Base-by-base conservation (phyloP, 2,329 filamentous ascomycete genomes). In the Pochonia chlamydosporia region DNA sequence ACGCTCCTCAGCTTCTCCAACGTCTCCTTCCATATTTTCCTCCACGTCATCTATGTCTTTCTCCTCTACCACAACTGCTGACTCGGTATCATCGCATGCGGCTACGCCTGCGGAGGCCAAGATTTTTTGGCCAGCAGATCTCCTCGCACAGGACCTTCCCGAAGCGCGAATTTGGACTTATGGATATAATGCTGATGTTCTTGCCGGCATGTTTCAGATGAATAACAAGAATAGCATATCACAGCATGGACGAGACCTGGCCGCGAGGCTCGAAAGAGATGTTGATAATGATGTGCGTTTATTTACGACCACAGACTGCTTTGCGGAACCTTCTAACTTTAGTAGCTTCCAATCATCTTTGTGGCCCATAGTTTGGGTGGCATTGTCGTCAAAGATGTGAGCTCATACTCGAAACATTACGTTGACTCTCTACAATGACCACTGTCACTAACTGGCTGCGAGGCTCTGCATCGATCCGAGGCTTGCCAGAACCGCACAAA, bases 151-250 rank as follows among this genome's bases (percentile, higher is more conserved):
- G n/a, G 65, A 69, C 51, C 50, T 68, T 13, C 63, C 60, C 18
- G 49, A 65, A 14, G 67, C 66, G 28, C 57, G 59, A 47, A 50
- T 69, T 26, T 66, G 60, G 63, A 69, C 65, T n/a, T 71, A 68
- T 47, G 66, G 67, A 33, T 70, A 69, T 52, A 61, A 70, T 46
- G 65, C 65, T 16, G 61, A 68, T 49, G 60, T 65, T 8, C 59
- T 65, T 44, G 57, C 57, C 16, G 61, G 61, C 3, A 28, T 68
- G 21, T 67, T 68, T 45, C 45, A 63, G 51, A 55, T 62, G n/a
- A 63, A 59, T 52, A 67, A 65, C 56, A 56, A 64, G 54, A 67
- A 68, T 46, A 67, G 59, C 46, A 54, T 69, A 20, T 66, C 58
- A 26, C 56, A 67, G 46, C 65, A 70, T 54, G 61, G 63, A 45